phyloP scores from a whole-genome alignment of 2,329 filamentous ascomycete species.

The Aspergillus sp. region DNA sequence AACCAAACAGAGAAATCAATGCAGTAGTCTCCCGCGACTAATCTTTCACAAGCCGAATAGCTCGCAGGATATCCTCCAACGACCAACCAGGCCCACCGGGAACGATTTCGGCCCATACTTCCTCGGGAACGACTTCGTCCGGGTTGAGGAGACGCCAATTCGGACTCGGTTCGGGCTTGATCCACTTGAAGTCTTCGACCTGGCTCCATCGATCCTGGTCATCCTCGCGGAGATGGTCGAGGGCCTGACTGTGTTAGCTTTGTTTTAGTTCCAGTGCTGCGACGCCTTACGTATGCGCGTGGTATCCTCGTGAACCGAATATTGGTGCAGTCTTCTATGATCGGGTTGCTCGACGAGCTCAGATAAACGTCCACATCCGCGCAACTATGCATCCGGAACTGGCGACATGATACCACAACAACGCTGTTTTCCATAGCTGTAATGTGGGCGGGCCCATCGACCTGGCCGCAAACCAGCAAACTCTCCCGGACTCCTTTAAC shows the following conservation, averaged over 20 bases:
- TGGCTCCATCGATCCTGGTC: slow-evolving; percentile 68
- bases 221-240: slow-evolving; percentile 22
- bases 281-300: slow-evolving; percentile 50
- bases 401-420: slow-evolving; percentile 70
- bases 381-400: slow-evolving; percentile 89
- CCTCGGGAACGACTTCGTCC: slow-evolving; percentile 48
- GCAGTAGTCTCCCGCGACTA: too few species aligned
- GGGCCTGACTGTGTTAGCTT: slow-evolving; percentile 14
- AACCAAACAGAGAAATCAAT: too few species aligned
- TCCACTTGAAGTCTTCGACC: slow-evolving; percentile 97
- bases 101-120: slow-evolving; percentile 61
- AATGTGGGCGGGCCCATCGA: slow-evolving; percentile 73
- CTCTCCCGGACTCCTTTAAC: slow-evolving; percentile 62
- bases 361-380: slow-evolving; percentile 74
- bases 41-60: slow-evolving; percentile 20
- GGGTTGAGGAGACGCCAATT: slow-evolving; percentile 70
- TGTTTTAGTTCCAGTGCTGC: background rate
- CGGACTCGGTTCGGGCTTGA: slow-evolving; percentile 74
- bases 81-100: slow-evolving; percentile 53
- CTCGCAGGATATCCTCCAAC: slow-evolving; percentile 54
- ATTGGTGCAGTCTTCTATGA: slow-evolving; percentile 78
- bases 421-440: slow-evolving; percentile 64
- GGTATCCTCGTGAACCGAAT: slow-evolving; percentile 76
- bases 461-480: slow-evolving; percentile 67
- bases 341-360: slow-evolving; percentile 70